These are phyloP conservation scores for Hymenoscyphus repandus DNA, from an alignment of 2,329 filamentous ascomycete species.

Conservation along the genomic window DNA sequence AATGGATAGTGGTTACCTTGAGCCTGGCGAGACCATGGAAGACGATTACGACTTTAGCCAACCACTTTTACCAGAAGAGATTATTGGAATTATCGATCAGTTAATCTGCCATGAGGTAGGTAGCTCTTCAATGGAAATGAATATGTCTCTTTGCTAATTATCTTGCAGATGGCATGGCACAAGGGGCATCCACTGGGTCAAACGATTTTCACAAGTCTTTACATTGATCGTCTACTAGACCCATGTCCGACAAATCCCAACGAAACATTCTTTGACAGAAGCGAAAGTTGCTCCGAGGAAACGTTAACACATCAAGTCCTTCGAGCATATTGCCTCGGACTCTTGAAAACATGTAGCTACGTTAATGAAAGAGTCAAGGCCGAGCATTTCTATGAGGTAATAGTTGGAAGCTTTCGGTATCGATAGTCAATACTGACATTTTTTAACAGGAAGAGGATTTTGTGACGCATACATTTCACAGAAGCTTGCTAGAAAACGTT, in stretches of 20 bases:
- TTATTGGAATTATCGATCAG: constrained; percentile 92
- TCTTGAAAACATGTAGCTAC: constrained; percentile 77
- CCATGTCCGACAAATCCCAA: constrained; percentile 59
- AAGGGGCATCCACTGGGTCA: constrained; percentile 93
- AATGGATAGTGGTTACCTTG: constrained; percentile 91
- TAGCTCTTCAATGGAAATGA: not conserved
- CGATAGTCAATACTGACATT: constrained; percentile 72
- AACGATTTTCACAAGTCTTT: constrained; percentile 87
- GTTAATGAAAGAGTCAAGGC: constrained; percentile 71
- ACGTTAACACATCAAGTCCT: constrained; percentile 59
- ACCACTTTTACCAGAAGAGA: constrained; percentile 67
- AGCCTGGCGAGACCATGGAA: constrained; percentile 74
- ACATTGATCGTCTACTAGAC: constrained; percentile 78
- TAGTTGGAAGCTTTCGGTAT: constrained; percentile 49
- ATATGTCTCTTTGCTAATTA: not conserved
- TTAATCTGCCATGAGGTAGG: constrained; percentile 78
- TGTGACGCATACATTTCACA: constrained; percentile 83
- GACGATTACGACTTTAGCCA: constrained; percentile 72
- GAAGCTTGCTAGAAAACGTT: constrained; percentile 65
- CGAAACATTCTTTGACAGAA: constrained; percentile 23
- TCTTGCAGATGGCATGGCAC: constrained; percentile 82
- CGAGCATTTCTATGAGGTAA: constrained; percentile 88
- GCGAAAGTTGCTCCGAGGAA: constrained; percentile 27
- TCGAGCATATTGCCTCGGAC: constrained; percentile 76
- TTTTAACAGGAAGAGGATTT: constrained; percentile 84